phyloP scores from a whole-genome alignment of 2,329 filamentous ascomycete species.

The Pezicula carpinea region DNA sequence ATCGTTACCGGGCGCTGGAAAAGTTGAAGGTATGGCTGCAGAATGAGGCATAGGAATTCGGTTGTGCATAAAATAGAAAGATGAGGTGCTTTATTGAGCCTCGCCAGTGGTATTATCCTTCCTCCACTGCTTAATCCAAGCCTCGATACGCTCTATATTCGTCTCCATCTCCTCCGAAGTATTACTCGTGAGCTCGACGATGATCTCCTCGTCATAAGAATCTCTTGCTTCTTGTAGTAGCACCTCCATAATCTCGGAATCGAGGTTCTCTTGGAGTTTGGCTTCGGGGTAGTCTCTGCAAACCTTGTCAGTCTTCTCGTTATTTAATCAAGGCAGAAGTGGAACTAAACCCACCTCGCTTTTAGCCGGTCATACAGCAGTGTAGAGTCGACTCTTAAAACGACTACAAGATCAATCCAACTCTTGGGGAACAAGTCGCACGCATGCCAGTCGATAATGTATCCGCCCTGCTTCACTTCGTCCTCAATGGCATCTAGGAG shows the following conservation, averaged over 20 bases:
- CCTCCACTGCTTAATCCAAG: constrained; percentile 82
- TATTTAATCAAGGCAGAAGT: background rate
- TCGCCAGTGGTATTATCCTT: constrained; percentile 49
- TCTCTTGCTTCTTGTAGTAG: constrained; percentile 85
- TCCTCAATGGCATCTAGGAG: constrained; percentile 86
- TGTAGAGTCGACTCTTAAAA: constrained; percentile 76
- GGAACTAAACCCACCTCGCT: constrained; percentile 49
- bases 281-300: constrained; percentile 71
- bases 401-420: constrained; percentile 94
- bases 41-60: constrained; percentile 11
- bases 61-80: background rate
- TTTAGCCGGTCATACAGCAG: constrained; percentile 80
- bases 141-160: constrained; percentile 79
- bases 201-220: constrained; percentile 78
- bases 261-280: constrained; percentile 93
- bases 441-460: constrained; percentile 95
- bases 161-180: constrained; percentile 77
- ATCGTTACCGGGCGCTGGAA: constrained; percentile 79
- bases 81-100: constrained; percentile 9
- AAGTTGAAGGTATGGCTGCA: constrained; percentile 79
- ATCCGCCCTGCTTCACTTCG: constrained; percentile 72
- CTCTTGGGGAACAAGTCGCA: constrained; percentile 91
- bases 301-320: background rate
- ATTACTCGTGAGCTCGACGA: constrained; percentile 85
- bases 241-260: constrained; percentile 97